phyloP scores from a whole-genome alignment of 1,139 yeast species.

The Ogataea hybrid region DNA sequence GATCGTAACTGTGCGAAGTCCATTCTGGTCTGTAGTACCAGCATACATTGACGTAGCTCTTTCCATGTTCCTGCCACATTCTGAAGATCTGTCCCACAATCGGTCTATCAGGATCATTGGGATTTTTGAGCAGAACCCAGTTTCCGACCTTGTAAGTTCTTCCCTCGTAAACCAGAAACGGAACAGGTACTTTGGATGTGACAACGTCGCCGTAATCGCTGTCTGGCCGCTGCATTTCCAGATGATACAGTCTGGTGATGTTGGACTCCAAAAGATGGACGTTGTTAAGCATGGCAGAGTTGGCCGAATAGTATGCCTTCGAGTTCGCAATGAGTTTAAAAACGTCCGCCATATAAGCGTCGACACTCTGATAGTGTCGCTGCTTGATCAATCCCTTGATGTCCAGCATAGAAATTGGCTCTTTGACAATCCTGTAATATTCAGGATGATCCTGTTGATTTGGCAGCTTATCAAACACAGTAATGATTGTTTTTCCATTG shows the following conservation, averaged over 20 bases:
- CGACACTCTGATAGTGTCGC: conserved; percentile 75
- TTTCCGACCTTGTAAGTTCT: conserved; percentile 83
- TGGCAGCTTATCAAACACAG: conserved; percentile 75
- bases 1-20: conserved; percentile 89
- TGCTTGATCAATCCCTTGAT: conserved; percentile 84
- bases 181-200: conserved; percentile 59
- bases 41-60: conserved; percentile 85
- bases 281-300: conserved; percentile 61
- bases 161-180: conserved; percentile 76
- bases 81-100: conserved; percentile 92
- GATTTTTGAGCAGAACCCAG: conserved; percentile 87
- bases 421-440: conserved; percentile 60
- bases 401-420: conserved; percentile 80
- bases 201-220: conserved; percentile 61
- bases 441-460: conserved; percentile 64
- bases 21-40: conserved; percentile 99
- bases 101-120: conserved; percentile 88
- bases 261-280: conserved; percentile 60
- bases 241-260: conserved; percentile 58
- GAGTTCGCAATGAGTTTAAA: conserved; percentile 73
- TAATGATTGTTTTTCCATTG: conserved; percentile 31
- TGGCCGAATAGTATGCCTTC: conserved; percentile 50
- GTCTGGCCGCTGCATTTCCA: conserved; percentile 80
- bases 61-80: conserved; percentile 90
- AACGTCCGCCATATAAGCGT: conserved; percentile 74